These are phyloP conservation scores for Carex pumila DNA, from an alignment of 176 grass and related monocot species.

Conservation along the genomic window DNA sequence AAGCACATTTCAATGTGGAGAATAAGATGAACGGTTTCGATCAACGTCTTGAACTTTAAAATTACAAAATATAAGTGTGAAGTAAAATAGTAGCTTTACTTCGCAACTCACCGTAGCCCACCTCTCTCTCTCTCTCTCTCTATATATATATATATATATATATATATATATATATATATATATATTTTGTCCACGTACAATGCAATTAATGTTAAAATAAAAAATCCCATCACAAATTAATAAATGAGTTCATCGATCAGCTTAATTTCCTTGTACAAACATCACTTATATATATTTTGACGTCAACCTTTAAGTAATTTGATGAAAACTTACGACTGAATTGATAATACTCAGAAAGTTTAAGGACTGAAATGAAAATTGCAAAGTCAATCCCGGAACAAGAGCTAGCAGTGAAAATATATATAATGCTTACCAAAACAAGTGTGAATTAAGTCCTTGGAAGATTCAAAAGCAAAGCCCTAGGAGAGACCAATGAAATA, in stretches of 20 bases:
- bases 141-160: no score
- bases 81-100: no score
- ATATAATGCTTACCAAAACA: neutral
- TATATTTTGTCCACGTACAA: neutral
- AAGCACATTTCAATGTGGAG: no score
- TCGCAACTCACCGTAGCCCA: no score
- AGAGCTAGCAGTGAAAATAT: neutral
- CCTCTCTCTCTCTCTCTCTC: no score
- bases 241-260: neutral
- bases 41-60: no score
- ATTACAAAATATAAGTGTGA: no score
- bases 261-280: neutral
- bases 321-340: neutral
- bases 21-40: no score
- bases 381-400: neutral
- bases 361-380: neutral
- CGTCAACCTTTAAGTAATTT: neutral
- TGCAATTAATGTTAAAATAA: neutral
- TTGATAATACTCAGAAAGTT: neutral
- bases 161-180: no score
- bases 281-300: neutral
- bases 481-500: conserved; percentile 23
- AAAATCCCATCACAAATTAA: neutral
- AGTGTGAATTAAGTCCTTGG: neutral
- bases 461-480: conserved; percentile 17